These are phyloP conservation scores for Penicillium manginii DNA, from an alignment of 495 filamentous ascomycete genomes.

Conservation along the genomic window DNA sequence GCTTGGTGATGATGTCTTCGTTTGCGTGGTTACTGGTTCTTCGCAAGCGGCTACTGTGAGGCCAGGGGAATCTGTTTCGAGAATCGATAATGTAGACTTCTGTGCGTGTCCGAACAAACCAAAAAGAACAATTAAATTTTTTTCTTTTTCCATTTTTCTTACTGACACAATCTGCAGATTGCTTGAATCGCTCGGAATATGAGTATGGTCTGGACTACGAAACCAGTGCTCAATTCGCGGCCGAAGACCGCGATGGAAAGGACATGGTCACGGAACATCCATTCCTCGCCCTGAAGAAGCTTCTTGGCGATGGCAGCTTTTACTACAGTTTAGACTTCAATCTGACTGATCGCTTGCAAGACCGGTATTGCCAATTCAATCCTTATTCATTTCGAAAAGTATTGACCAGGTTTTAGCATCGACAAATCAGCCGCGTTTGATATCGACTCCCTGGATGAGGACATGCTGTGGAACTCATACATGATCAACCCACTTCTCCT, in stretches of 20 bases:
- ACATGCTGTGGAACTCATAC: constrained; percentile 96
- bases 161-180: constrained; percentile 55
- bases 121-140: background rate
- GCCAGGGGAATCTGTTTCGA: constrained; percentile 85
- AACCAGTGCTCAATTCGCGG: constrained; percentile 51
- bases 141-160: background rate
- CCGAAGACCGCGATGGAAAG: constrained; percentile 53
- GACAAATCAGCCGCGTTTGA: constrained; percentile 66
- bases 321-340: constrained; percentile 98
- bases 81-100: constrained; percentile 86
- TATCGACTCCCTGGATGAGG: constrained; percentile 81
- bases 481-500: constrained; percentile 92
- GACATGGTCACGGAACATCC: constrained; percentile 81
- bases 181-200: constrained; percentile 81
- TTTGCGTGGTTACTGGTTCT: constrained; percentile 85
- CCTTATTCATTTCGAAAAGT: background rate
- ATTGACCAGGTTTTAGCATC: constrained; percentile 34
- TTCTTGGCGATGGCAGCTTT: constrained; percentile 92
- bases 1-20: constrained; percentile 81
- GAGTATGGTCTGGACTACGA: constrained; percentile 73
- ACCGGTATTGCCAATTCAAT: constrained; percentile 62
- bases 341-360: constrained; percentile 89
- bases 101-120: constrained; percentile 48
- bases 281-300: constrained; percentile 84
- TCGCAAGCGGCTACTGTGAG: constrained; percentile 78